Percentiles rank a stretch among this genome's conserved stretches.
Conservation (phyloP, 345 rosid genomes). For the Dovyalis caffra region DNA sequence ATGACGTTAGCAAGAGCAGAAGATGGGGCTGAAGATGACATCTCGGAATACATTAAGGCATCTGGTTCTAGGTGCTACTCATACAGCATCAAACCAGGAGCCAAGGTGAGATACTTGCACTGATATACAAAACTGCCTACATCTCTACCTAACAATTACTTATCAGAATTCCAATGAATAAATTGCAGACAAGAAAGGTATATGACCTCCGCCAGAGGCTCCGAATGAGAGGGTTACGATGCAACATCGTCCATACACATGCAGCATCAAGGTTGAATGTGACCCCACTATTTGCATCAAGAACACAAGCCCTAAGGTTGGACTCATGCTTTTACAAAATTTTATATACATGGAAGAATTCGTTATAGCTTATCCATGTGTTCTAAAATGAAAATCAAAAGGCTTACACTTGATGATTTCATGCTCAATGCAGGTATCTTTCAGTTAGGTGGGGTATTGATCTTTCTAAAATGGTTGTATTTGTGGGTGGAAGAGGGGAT, state of each 20-base stretch:
- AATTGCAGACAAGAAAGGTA: slow-evolving; percentile 54
- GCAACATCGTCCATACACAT: slow-evolving; percentile 60
- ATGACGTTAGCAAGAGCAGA: slow-evolving; percentile 53
- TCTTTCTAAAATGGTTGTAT: slow-evolving; percentile 52
- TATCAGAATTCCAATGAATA: slow-evolving; percentile 12
- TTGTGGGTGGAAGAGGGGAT: slow-evolving; percentile 81
- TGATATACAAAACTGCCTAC: not conserved
- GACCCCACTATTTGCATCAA: slow-evolving; percentile 77
- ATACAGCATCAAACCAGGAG: slow-evolving; percentile 61
- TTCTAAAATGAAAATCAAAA: not conserved
- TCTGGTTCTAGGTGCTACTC: slow-evolving; percentile 65
- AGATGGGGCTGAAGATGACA: slow-evolving; percentile 49
- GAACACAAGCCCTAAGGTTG: slow-evolving; percentile 83
- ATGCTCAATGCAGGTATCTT: slow-evolving; percentile 59
- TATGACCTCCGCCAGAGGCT: slow-evolving; percentile 75
- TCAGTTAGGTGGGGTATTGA: slow-evolving; percentile 80
- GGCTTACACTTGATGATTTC: slow-evolving; percentile 1
- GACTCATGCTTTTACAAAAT: not conserved
- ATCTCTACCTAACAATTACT: not conserved
- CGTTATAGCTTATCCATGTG: not conserved
- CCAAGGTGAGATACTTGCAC: slow-evolving; percentile 44
- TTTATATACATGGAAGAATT: not conserved
- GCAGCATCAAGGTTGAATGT: slow-evolving; percentile 69
- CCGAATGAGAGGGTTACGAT: slow-evolving; percentile 82
- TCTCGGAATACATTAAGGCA: slow-evolving; percentile 41